Percentiles rank a stretch among this genome's conserved stretches.
These are phyloP conservation scores for Phaeosphaeria sp. DNA, from an alignment of 2,329 filamentous ascomycete species.

Conservation along the genomic window DNA sequence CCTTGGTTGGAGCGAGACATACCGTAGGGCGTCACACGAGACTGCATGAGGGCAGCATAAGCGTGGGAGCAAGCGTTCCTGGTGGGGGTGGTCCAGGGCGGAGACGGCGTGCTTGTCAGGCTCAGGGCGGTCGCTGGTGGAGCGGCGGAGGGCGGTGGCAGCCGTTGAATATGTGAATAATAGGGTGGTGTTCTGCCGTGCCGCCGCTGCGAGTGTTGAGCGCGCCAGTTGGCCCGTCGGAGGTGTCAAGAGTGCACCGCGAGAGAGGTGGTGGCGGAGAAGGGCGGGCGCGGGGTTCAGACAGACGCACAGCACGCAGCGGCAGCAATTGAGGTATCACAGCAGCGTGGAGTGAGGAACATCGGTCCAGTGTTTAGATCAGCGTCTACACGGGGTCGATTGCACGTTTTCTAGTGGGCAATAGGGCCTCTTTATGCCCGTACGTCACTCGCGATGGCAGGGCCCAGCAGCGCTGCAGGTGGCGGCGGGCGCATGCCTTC, in stretches of 20 bases:
- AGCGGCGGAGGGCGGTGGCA: conserved; percentile 17
- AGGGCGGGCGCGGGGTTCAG: conserved; percentile 17
- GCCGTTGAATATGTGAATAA: conserved; percentile 25
- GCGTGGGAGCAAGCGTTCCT: conserved; percentile 42
- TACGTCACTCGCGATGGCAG: conserved; percentile 20
- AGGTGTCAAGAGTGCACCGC: not conserved
- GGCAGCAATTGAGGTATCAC: conserved; percentile 12
- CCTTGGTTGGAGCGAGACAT: conserved; percentile 49
- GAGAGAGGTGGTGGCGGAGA: conserved; percentile 14
- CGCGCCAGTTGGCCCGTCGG: not conserved
- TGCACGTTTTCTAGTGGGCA: conserved; percentile 39
- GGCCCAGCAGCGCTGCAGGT: conserved; percentile 24
- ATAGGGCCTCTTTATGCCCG: conserved; percentile 14
- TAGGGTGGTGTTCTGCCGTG: conserved; percentile 5
- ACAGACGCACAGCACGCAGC: conserved; percentile 3
- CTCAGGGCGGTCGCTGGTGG: conserved; percentile 17
- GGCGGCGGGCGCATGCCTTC: conserved; percentile 10
- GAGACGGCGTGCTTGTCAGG: conserved; percentile 17
- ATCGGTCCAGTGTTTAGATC: conserved; percentile 26
- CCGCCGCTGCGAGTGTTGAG: conserved; percentile 4
- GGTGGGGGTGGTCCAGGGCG: conserved; percentile 38
- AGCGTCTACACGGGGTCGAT: conserved; percentile 37
- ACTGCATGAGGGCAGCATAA: conserved; percentile 52
- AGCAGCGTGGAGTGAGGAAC: conserved; percentile 2
- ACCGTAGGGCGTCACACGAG: conserved; percentile 51